Percentiles rank a stretch among this genome's conserved stretches.
Conservation (phyloP, 2,329 filamentous ascomycete species). For the Magnaporthiopsis rhizophila region DNA sequence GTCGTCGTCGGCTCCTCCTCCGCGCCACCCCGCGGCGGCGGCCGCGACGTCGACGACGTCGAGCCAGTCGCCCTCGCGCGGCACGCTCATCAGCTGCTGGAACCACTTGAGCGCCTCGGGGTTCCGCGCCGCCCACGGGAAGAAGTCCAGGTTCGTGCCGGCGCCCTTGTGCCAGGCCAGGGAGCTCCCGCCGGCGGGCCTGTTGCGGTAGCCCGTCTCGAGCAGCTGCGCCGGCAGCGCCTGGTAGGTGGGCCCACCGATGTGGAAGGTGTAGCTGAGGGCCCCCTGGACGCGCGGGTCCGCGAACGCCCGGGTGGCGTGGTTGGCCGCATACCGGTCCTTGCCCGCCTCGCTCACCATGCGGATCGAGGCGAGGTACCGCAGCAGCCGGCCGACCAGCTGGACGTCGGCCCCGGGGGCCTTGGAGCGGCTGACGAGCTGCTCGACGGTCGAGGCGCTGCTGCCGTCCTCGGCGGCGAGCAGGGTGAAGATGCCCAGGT, state of each 20-base stretch:
- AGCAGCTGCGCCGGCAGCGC: conserved; percentile 22
- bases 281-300: conserved; percentile 19
- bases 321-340: conserved; percentile 21
- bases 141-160: background rate
- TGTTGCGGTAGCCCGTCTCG: conserved; percentile 11
- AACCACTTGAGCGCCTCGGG: conserved; percentile 10
- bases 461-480: conserved; percentile 10
- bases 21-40: too few species aligned
- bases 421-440: conserved; percentile 16
- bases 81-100: conserved; percentile 11
- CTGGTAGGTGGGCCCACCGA: conserved; percentile 17
- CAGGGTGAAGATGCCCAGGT: conserved; percentile 15
- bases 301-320: conserved; percentile 20
- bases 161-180: background rate
- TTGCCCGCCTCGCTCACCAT: conserved; percentile 20
- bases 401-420: conserved; percentile 15
- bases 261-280: conserved; percentile 18
- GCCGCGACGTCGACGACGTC: conserved; percentile 4
- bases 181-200: too few species aligned
- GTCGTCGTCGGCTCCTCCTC: too few species aligned
- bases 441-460: conserved; percentile 9
- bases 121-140: background rate
- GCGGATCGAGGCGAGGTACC: conserved; percentile 23
- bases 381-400: conserved; percentile 23
- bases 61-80: conserved; percentile 12